Base-by-base conservation (phyloP, 768 basidiomycete species). In the Psilocybe azurescens region DNA sequence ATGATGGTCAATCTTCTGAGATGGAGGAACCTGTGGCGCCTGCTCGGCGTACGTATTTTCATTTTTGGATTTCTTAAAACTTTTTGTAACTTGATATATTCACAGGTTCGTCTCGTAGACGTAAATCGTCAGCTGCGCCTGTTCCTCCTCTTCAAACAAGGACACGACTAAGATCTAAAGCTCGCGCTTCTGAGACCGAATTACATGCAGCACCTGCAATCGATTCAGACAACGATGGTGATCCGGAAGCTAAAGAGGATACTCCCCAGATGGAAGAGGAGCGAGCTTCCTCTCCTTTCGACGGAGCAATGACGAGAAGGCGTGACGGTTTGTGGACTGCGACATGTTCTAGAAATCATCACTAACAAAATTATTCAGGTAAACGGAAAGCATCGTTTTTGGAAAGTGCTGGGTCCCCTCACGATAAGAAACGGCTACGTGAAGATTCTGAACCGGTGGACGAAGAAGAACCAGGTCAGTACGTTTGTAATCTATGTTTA, bases 361-460 rank as follows among this genome's bases (percentile, higher is more conserved):
- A n/a, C 36, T 56, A 46, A 53, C 33, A 18, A 46, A 50, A 1
- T 50, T 5, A 51, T 52, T 7, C 69, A 88, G 89, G 80, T 33
- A 91, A 91, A 76, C 86, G 90, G 29, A 90, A 89, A 67, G 83
- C 83, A 2, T 86, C 85, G 3, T 79, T 85, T 47, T 66, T 79
- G 16, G 88, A 86, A 59, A 73, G 70, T n/a, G 62, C 74, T 13
- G 81, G 83, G 68, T 74, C 79, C 49, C 77, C 77, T 16, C 81
- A 83, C 20, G 86, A 87, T 16, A 81, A 74, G 59, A 90, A 91
- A 72, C 80, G 86, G 47, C 53, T 71, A 3, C 79, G 90, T n/a
- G 89, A 89, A 66, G 88, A 88, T 29, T 90, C 89, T 0, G 88
- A 89, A 67, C 83, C 86, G 9, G 78, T 78, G 1, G 88, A 89